These are phyloP conservation scores for Phytophthora macrochlamydospora DNA, from an alignment of 352 stramenopile genomes.

Conservation along the genomic window DNA sequence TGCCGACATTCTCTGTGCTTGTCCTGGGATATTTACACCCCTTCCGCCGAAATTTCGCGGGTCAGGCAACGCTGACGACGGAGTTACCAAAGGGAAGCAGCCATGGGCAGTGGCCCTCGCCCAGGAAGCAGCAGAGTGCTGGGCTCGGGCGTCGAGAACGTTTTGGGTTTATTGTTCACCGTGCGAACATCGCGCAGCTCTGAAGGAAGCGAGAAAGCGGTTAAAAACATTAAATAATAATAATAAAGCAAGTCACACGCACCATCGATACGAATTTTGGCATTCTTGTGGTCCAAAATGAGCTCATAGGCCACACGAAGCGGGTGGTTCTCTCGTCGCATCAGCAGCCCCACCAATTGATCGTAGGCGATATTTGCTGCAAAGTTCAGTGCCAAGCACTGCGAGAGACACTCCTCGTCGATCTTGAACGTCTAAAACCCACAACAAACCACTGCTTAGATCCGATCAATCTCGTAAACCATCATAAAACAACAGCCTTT, in stretches of 20 bases:
- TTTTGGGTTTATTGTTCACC: conserved; percentile 78
- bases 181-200: conserved; percentile 77
- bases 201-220: conserved; percentile 12
- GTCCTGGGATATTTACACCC: conserved; percentile 35
- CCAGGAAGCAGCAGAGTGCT: conserved; percentile 73
- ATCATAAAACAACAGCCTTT: conserved; percentile 24
- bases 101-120: conserved; percentile 80
- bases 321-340: conserved; percentile 64
- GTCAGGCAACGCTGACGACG: conserved; percentile 48
- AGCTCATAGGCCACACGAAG: conserved; percentile 97
- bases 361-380: conserved; percentile 54
- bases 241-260: conserved; percentile 2
- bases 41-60: conserved; percentile 72
- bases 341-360: conserved; percentile 59
- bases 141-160: conserved; percentile 70
- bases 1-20: conserved; percentile 28
- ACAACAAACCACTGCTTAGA: background rate
- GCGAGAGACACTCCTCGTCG: conserved; percentile 71
- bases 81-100: conserved; percentile 75
- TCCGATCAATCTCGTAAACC: background rate
- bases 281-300: conserved; percentile 98
- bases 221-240: conserved; percentile 2
- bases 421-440: conserved; percentile 74
- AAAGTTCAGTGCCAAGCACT: conserved; percentile 67
- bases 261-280: conserved; percentile 92